Base-by-base conservation (phyloP, 352 stramenopile genomes). In the Elongisporangium undulatum region DNA sequence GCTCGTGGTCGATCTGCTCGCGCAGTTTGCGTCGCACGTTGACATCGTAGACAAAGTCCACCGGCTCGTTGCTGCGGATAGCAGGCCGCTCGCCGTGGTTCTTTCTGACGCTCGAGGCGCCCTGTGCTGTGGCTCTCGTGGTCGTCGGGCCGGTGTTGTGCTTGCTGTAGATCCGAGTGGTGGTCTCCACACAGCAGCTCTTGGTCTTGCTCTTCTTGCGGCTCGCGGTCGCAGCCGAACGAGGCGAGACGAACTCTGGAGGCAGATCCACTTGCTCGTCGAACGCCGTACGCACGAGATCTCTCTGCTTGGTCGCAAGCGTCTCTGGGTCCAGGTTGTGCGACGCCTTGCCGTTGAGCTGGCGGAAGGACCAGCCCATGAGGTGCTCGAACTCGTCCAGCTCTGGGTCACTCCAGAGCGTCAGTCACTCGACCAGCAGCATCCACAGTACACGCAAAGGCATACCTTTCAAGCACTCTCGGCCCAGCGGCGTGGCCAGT, bases 11-110 rank as follows among this genome's bases (percentile, higher is more conserved):
- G 49, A 91, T 66, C 53, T 76, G 63, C n/a, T 85, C 68, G 5
- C 84, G 75, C 24, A 93, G 63, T 52, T 63, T 62, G 26, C 79
- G 74, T 23, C 83, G 71, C 15, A 79, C 62, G 45, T 66, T 56
- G 23, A 90, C 55, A 62, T 93, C 81, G 64, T 93, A 93, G 4
- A 90, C 77, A 66, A 87, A 93, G 56, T 93, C 83, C 3, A 90
- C 55, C 0, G 63, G 53, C 19, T 75, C 59, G 23, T n/a, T 58
- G 38, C n/a, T 41, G 21, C 5, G 22, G 34, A 26, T 20, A 29
- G 19, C 16, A 29, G 55, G 29, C n/a, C 20, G 16, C 12, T 51
- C 15, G 15, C 19, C 21, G 49, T 34, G 19, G 20, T 20, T 39
- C 38, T 58, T 63, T 15, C 48, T 64, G 20, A 53, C 26, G 8